Evolutionary conservation across 352 stramenopile genomes (phyloP).

Genomic region (Phytophthora macrochlamydospora): DNA sequence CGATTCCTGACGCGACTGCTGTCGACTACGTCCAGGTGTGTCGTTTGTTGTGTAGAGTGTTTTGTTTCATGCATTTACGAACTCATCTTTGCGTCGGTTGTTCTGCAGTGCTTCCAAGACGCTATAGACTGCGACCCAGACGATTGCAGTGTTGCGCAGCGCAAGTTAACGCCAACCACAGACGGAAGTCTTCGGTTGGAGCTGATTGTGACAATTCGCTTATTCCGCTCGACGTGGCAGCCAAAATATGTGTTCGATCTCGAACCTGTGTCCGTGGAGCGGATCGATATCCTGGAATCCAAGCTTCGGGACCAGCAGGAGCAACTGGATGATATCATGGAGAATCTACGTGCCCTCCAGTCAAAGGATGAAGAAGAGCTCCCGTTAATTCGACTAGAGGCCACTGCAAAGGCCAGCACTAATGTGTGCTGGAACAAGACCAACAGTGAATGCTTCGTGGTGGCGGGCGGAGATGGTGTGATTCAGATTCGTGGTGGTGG

Average conservation of each 20-base stretch:
- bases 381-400: not conserved
- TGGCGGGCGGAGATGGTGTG: no score
- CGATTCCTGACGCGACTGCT: constrained; percentile 6
- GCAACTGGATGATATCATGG: not conserved
- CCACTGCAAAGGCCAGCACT: not conserved
- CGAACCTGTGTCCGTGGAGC: constrained; percentile 15
- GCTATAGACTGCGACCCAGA: constrained; percentile 7
- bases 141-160: constrained; percentile 4
- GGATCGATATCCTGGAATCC: constrained; percentile 21
- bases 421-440: not conserved
- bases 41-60: not conserved
- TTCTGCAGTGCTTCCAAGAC: constrained; percentile 25
- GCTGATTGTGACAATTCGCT: not conserved
- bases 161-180: not conserved
- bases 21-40: constrained; percentile 16
- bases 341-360: not conserved
- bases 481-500: no score
- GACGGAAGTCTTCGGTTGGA: constrained; percentile 4
- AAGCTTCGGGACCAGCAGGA: constrained; percentile 16
- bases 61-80: not conserved
- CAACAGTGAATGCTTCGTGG: not conserved
- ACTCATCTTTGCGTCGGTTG: not conserved
- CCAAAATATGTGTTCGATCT: constrained; percentile 24
- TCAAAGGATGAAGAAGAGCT: not conserved
- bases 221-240: constrained; percentile 4